phyloP scores from a whole-genome alignment of 768 basidiomycete species.

The Pisolithus sp. region DNA sequence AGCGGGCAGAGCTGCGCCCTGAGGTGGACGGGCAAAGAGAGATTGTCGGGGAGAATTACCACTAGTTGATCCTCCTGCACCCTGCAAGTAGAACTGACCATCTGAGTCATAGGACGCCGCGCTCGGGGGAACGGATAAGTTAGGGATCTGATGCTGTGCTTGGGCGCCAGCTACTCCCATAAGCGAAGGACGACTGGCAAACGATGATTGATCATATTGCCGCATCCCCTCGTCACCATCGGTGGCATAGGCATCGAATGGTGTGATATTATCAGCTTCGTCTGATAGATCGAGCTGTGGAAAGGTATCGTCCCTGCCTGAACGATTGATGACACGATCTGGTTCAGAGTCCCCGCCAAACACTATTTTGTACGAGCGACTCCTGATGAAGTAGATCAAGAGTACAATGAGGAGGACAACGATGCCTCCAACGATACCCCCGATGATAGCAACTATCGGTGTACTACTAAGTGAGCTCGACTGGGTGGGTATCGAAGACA shows the following conservation, averaged over 20 bases:
- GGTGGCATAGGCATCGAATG: slow-evolving; percentile 8
- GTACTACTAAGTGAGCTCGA: too few relatives aligned
- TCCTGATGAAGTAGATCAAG: too few relatives aligned
- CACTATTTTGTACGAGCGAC: slow-evolving; percentile 23
- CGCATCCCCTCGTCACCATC: slow-evolving; percentile 15
- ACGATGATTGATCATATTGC: slow-evolving; percentile 13
- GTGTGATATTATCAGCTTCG: slow-evolving; percentile 23
- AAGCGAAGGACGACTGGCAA: slow-evolving; percentile 3
- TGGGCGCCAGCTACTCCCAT: background rate
- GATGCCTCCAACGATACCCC: too few relatives aligned
- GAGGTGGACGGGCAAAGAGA: background rate
- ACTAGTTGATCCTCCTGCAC: background rate
- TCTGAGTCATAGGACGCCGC: slow-evolving; percentile 4
- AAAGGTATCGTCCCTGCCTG: slow-evolving; percentile 19
- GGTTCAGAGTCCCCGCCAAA: slow-evolving; percentile 49
- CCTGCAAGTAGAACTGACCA: slow-evolving; percentile 8
- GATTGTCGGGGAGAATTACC: slow-evolving; percentile 3
- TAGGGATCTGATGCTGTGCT: background rate
- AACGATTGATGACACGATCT: slow-evolving; percentile 32
- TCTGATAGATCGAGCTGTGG: slow-evolving; percentile 21
- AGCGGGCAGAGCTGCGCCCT: background rate
- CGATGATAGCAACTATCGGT: too few relatives aligned
- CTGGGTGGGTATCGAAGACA: too few relatives aligned
- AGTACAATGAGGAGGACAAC: too few relatives aligned
- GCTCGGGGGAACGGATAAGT: background rate